A percentile compares a stretch with the other conserved stretches of the same genome.
phyloP scores from a whole-genome alignment of 2,329 filamentous ascomycete genomes.

The Lizonia empirigonia region DNA sequence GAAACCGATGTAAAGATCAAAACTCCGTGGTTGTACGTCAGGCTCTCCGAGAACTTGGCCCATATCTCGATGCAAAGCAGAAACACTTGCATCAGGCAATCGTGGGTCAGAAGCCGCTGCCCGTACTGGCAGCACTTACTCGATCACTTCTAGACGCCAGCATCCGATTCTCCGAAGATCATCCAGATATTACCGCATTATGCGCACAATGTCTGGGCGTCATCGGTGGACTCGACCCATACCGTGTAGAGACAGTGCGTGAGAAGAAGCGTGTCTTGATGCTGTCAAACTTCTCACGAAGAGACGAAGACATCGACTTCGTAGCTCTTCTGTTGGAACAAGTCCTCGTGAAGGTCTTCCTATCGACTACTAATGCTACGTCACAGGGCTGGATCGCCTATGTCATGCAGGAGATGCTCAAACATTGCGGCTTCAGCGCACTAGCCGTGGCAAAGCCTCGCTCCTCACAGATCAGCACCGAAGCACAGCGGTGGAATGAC shows the following conservation, averaged over 20 bases:
- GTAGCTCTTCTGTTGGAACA: slow-evolving; percentile 83
- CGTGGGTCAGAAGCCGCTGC: slow-evolving; percentile 81
- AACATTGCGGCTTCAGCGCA: slow-evolving; percentile 72
- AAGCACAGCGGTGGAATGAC: slow-evolving; percentile 75
- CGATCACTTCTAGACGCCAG: slow-evolving; percentile 84
- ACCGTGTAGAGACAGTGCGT: slow-evolving; percentile 79
- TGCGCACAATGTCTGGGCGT: slow-evolving; percentile 85
- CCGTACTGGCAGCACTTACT: slow-evolving; percentile 71
- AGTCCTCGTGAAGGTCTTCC: slow-evolving; percentile 87
- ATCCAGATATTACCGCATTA: slow-evolving; percentile 70
- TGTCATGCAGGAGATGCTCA: slow-evolving; percentile 89
- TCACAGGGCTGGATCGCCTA: slow-evolving; percentile 92
- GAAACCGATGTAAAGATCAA: slow-evolving; percentile 77
- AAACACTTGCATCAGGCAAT: slow-evolving; percentile 78
- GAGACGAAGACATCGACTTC: slow-evolving; percentile 83
- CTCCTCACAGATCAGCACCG: slow-evolving; percentile 61
- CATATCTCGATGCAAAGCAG: slow-evolving; percentile 75
- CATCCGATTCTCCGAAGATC: slow-evolving; percentile 74
- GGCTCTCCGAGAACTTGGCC: slow-evolving; percentile 76
- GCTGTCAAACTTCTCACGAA: slow-evolving; percentile 80
- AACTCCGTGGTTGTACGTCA: slow-evolving; percentile 84
- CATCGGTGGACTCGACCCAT: slow-evolving; percentile 90
- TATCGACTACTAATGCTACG: slow-evolving; percentile 85
- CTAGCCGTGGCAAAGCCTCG: slow-evolving; percentile 59
- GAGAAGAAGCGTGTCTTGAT: slow-evolving; percentile 85